Evolutionary conservation across 192 early-diverging fungal genomes (phyloP).

Genomic region (Radiomyces spectabilis): DNA sequence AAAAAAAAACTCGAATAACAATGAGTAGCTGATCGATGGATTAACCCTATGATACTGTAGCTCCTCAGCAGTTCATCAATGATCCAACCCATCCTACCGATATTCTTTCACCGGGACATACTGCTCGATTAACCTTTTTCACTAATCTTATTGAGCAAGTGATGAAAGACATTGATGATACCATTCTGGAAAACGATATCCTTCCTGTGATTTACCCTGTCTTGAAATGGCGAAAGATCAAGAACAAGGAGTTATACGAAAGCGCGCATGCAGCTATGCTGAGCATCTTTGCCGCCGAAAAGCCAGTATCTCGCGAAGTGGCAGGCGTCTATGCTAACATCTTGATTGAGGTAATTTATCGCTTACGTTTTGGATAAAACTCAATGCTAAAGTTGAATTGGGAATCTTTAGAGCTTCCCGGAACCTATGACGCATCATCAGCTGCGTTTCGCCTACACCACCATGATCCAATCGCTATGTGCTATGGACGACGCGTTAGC

Average conservation of each 20-base stretch:
- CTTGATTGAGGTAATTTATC: constrained; percentile 28
- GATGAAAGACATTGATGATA: constrained; percentile 33
- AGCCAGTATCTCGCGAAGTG: constrained; percentile 36
- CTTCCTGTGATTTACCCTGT: constrained; percentile 37
- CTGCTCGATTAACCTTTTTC: constrained; percentile 35
- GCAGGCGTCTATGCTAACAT: constrained; percentile 40
- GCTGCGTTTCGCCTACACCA: constrained; percentile 38
- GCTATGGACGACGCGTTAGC: constrained; percentile 42
- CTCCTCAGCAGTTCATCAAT: neutral
- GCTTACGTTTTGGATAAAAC: neutral
- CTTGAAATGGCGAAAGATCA: constrained; percentile 20
- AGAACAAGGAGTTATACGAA: constrained; percentile 39
- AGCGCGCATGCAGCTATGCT: constrained; percentile 42
- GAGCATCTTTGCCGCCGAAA: constrained; percentile 36
- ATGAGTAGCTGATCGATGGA: too few species aligned
- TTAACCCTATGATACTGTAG: too few species aligned
- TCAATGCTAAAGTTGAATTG: neutral
- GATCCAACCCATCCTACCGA: neutral
- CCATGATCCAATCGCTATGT: constrained; percentile 39
- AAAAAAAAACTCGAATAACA: neutral
- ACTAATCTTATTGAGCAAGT: constrained; percentile 42
- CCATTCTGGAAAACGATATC: constrained; percentile 33
- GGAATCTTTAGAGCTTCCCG: constrained; percentile 32
- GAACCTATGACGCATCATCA: constrained; percentile 37
- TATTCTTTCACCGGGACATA: constrained; percentile 16